Evolutionary conservation across 2,329 filamentous ascomycete species (phyloP).

Genomic region (Paecilomyces sp.): DNA sequence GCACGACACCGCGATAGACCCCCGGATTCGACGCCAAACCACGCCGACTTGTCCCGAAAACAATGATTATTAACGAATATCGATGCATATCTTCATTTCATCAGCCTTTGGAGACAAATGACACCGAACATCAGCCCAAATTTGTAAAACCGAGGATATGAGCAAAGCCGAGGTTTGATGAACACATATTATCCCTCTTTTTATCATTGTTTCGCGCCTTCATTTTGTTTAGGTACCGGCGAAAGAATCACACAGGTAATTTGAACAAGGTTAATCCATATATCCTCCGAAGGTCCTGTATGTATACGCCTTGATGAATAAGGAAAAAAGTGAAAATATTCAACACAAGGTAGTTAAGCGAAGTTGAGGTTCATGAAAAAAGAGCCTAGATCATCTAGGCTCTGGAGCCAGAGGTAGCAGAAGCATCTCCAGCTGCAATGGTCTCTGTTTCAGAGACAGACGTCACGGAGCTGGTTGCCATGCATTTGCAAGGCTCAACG

Average conservation of each 20-base stretch:
- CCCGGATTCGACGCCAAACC: slow-evolving; percentile 7
- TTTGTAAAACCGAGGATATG: not conserved
- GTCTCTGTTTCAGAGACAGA: slow-evolving; percentile 18
- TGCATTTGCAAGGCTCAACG: slow-evolving; percentile 27
- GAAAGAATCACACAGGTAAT: slow-evolving; percentile 14
- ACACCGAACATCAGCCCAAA: slow-evolving; percentile 4
- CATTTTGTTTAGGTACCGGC: slow-evolving; percentile 20
- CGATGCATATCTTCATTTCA: slow-evolving; percentile 12
- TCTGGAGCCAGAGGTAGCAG: slow-evolving; percentile 8
- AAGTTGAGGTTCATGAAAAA: slow-evolving; percentile 19
- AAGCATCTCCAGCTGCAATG: slow-evolving; percentile 18
- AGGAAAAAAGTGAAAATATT: slow-evolving; percentile 19
- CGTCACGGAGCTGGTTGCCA: slow-evolving; percentile 26
- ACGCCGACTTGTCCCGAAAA: slow-evolving; percentile 8
- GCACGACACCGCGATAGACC: not conserved
- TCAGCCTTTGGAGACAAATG: slow-evolving; percentile 2
- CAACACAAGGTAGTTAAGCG: slow-evolving; percentile 15
- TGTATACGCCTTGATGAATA: slow-evolving; percentile 29
- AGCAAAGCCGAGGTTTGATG: not conserved
- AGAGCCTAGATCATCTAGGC: slow-evolving; percentile 10
- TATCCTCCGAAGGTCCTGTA: slow-evolving; percentile 26
- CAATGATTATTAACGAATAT: slow-evolving; percentile 9
- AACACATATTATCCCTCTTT: not conserved
- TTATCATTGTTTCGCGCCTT: slow-evolving; percentile 23
- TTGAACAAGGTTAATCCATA: slow-evolving; percentile 20